phyloP scores from a whole-genome alignment of 2,329 filamentous ascomycete species.

The Aspergillus aculeatinus region DNA sequence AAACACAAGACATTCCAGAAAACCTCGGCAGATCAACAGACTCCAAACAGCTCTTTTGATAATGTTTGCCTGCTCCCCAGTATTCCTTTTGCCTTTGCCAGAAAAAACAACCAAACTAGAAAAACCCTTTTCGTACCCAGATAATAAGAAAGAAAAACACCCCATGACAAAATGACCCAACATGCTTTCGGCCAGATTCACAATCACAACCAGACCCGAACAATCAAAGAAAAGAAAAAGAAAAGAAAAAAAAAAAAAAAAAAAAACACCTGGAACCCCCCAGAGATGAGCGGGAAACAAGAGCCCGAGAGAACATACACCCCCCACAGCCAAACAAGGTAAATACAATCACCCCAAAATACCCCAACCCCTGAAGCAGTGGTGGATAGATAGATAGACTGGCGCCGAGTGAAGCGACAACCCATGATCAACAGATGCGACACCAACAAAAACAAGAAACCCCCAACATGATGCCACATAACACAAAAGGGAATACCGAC shows the following conservation, averaged over 20 bases:
- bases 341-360: constrained; percentile 14
- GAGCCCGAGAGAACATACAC: constrained; percentile 18
- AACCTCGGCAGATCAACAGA: constrained; percentile 20
- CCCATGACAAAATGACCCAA: constrained; percentile 4
- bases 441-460: constrained; percentile 8
- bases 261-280: constrained; percentile 21
- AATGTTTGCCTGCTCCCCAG: constrained; percentile 21
- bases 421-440: constrained; percentile 9
- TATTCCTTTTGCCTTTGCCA: constrained; percentile 17
- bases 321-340: constrained; percentile 7
- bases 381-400: background rate
- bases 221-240: background rate
- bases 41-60: constrained; percentile 26
- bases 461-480: constrained; percentile 19
- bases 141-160: constrained; percentile 6
- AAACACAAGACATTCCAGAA: constrained; percentile 10
- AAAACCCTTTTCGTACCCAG: constrained; percentile 18
- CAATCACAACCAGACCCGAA: constrained; percentile 21
- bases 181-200: constrained; percentile 17
- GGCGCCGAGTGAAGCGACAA: constrained; percentile 4
- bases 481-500: constrained; percentile 27
- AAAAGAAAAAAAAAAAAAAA: constrained; percentile 8
- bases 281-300: constrained; percentile 20
- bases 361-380: constrained; percentile 10
- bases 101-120: constrained; percentile 10